Evolutionary conservation across 2,329 filamentous ascomycete species (phyloP).

Genomic region (Pseudonectria buxi): DNA sequence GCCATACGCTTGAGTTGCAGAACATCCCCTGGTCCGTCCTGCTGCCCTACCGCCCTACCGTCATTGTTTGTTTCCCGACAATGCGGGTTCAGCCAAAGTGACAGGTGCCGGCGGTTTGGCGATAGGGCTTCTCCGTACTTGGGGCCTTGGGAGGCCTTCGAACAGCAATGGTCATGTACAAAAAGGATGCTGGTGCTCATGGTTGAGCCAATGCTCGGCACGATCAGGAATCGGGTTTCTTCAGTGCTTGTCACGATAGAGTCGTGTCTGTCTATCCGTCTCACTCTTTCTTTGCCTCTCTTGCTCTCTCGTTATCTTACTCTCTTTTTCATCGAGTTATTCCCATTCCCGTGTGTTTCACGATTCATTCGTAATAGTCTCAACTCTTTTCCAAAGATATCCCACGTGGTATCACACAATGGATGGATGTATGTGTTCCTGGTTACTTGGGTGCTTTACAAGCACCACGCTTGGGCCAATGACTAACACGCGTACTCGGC

Average conservation of each 20-base stretch:
- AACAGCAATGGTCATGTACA: constrained; percentile 22
- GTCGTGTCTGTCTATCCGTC: constrained; percentile 1
- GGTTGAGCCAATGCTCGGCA: constrained; percentile 6
- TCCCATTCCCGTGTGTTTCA: neutral
- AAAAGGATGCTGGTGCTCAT: constrained; percentile 20
- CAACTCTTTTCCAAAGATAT: neutral
- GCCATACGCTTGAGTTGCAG: no score
- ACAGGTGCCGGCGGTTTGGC: constrained; percentile 15
- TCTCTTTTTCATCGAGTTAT: neutral
- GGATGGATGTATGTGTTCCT: neutral
- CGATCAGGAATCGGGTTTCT: constrained; percentile 23
- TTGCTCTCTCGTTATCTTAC: neutral
- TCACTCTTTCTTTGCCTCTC: neutral
- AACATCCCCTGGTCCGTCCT: no score
- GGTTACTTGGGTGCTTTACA: constrained; percentile 4
- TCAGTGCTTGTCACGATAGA: constrained; percentile 1
- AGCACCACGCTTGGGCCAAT: constrained; percentile 3
- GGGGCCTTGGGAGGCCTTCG: constrained; percentile 21
- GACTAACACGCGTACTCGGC: constrained; percentile 13
- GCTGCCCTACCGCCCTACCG: no score
- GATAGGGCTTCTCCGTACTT: constrained; percentile 14
- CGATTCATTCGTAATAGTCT: neutral
- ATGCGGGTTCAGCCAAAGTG: neutral
- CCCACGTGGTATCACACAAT: constrained; percentile 10
- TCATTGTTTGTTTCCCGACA: no score